These are phyloP conservation scores for Pugionium dolabratum DNA, from an alignment of 345 rosid genomes.

Conservation along the genomic window DNA sequence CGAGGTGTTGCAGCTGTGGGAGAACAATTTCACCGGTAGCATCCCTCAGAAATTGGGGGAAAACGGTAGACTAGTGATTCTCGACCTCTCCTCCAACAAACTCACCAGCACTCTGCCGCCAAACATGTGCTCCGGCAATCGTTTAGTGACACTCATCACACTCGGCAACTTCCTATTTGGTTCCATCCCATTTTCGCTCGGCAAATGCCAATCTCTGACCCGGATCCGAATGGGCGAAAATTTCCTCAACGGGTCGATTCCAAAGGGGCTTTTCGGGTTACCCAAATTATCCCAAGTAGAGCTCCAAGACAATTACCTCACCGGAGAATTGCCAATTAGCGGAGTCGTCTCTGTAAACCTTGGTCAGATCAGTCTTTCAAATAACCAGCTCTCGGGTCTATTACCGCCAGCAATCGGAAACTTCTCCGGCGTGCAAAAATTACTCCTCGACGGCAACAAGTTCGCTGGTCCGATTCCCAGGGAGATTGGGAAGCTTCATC, in stretches of 20 bases:
- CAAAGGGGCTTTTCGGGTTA: slow-evolving; percentile 67
- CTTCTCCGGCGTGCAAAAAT: slow-evolving; percentile 71
- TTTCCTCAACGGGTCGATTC: slow-evolving; percentile 76
- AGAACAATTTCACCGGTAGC: slow-evolving; percentile 75
- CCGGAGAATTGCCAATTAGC: slow-evolving; percentile 57
- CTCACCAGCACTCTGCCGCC: slow-evolving; percentile 69
- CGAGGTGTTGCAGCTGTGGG: slow-evolving; percentile 84
- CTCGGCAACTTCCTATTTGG: slow-evolving; percentile 72
- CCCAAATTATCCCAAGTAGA: slow-evolving; percentile 69
- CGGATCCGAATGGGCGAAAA: slow-evolving; percentile 86
- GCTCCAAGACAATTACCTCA: slow-evolving; percentile 20
- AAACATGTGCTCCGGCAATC: slow-evolving; percentile 60
- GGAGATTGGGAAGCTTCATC: slow-evolving; percentile 69
- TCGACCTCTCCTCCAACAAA: slow-evolving; percentile 80
- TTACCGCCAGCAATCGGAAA: slow-evolving; percentile 68
- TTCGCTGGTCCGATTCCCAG: slow-evolving; percentile 71
- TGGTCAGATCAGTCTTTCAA: slow-evolving; percentile 71
- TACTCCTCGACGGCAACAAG: slow-evolving; percentile 77
- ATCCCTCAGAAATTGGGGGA: slow-evolving; percentile 63
- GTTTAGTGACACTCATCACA: slow-evolving; percentile 59
- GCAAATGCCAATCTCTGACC: slow-evolving; percentile 60
- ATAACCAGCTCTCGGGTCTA: slow-evolving; percentile 26
- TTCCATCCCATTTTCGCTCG: slow-evolving; percentile 65
- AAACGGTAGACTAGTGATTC: slow-evolving; percentile 51
- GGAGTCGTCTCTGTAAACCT: slow-evolving; percentile 48